Evolutionary conservation across 441 rosid genomes (phyloP), one percentile per base, ranked within the genome.

Genomic region (Populus trichocarpa): DNA sequence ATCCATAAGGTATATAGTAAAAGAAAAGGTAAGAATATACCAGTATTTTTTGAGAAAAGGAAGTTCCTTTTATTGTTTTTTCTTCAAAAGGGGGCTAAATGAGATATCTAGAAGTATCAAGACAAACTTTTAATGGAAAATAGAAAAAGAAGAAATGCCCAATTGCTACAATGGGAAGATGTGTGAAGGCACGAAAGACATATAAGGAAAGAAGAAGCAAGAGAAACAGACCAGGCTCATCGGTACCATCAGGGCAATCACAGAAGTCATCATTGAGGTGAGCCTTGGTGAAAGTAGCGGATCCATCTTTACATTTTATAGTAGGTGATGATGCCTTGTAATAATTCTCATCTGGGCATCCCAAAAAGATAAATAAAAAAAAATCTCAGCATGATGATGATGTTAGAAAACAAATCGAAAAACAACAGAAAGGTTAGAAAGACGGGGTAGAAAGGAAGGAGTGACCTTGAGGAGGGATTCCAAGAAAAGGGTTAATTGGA

Each of bases 201-300:
- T 28, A 30, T 5, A 35, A 69, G 6, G 68, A 33, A 33, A 18
- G 7, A 4, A 7, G 4, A 77, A 5, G 70, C 3, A 35, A 14
- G 28, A 9, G 42, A 72, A 12, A 63, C 9, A 42, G 14, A 92
- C 98, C 98, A 71, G 99, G 98, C 71, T 96, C 97, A 79, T 96
- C 99, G 26, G 97, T 89, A 75, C 91, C 97, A 74, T 94, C 98
- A 14, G 86, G 77, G 80, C 99, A 96, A 80, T 96, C 99, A 74
- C 99, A 96, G 83, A 91, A 96, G 75, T 94, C 96, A 69, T 96
- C 99, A 68, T 96, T 96, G 75, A 94, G 97, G 81, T 90, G 96
- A 76, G 89, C 83, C 88, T 57, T 89, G 2, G 88, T 79, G 89
- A 96, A 94, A 67, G 87, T 90, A 81, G 85, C 90, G 78, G 98